Percentiles rank a stretch among this genome's conserved stretches.
phyloP scores from a whole-genome alignment of 768 basidiomycete species.

The Phylloporus sp. region DNA sequence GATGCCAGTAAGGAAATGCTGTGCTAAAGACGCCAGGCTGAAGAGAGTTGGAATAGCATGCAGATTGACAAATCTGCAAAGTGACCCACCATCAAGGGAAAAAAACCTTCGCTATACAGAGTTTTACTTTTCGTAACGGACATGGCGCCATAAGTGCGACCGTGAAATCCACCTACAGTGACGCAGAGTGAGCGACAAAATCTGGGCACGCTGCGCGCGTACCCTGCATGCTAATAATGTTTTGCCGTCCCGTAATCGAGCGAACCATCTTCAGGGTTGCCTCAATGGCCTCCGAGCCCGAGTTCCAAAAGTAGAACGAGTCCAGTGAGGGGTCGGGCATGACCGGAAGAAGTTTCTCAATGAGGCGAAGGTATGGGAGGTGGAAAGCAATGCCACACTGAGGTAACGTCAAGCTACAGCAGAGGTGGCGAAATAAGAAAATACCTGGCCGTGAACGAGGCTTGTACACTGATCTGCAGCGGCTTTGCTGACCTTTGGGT shows the following conservation, averaged over 20 bases:
- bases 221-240: conserved; percentile 91
- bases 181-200: conserved; percentile 1
- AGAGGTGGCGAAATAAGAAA: not conserved
- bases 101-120: conserved; percentile 72
- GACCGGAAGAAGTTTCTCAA: conserved; percentile 75
- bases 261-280: conserved; percentile 87
- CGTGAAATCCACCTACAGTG: conserved; percentile 73
- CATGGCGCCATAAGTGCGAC: conserved; percentile 91
- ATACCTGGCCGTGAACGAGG: conserved; percentile 74
- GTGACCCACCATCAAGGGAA: conserved; percentile 72
- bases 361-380: conserved; percentile 79
- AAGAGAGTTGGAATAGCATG: not conserved
- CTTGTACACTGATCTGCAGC: conserved; percentile 85
- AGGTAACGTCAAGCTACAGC: conserved; percentile 1
- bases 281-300: conserved; percentile 91
- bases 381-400: conserved; percentile 89
- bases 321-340: conserved; percentile 92
- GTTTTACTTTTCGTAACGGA: conserved; percentile 94
- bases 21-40: conserved; percentile 80
- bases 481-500: conserved; percentile 79
- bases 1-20: conserved; percentile 94
- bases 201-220: conserved; percentile 1
- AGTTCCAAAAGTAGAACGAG: conserved; percentile 97
- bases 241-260: conserved; percentile 69
- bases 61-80: not conserved